A percentile compares a stretch with the other conserved stretches of the same genome.
These are phyloP conservation scores for Sicyos edulis DNA, from an alignment of 306 rosid species.

Conservation along the genomic window DNA sequence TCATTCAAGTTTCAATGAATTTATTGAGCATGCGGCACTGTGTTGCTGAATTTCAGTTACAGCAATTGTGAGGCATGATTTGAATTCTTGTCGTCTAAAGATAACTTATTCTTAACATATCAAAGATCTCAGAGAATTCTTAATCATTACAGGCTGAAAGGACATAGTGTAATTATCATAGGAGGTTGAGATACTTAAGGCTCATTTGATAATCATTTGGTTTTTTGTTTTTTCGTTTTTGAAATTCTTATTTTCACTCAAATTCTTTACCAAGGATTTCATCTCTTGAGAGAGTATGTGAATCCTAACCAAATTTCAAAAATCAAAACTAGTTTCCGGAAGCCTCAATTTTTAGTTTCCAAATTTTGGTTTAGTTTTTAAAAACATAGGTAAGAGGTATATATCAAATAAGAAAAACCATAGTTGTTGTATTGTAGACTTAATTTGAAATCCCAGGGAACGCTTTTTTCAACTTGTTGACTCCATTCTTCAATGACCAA, in stretches of 20 bases:
- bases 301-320: no score
- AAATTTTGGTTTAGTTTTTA: no score
- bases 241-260: no score
- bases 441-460: not conserved
- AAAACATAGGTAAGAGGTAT: no score
- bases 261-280: no score
- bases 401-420: no score
- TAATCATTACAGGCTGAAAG: not conserved
- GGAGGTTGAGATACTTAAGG: not conserved
- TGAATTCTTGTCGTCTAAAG: not conserved
- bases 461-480: not conserved
- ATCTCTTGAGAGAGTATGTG: no score
- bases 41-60: not conserved
- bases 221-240: no score
- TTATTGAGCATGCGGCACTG: not conserved
- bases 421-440: no score
- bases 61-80: conserved; percentile 6
- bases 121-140: not conserved
- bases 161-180: not conserved
- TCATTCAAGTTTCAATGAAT: not conserved
- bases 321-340: no score
- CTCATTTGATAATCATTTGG: no score
- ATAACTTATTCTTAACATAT: not conserved
- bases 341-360: no score
- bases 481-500: conserved; percentile 1